Evolutionary conservation across 352 stramenopile genomes (phyloP), one percentile per base, ranked within the genome.

Genomic region (Pythium periplocum): DNA sequence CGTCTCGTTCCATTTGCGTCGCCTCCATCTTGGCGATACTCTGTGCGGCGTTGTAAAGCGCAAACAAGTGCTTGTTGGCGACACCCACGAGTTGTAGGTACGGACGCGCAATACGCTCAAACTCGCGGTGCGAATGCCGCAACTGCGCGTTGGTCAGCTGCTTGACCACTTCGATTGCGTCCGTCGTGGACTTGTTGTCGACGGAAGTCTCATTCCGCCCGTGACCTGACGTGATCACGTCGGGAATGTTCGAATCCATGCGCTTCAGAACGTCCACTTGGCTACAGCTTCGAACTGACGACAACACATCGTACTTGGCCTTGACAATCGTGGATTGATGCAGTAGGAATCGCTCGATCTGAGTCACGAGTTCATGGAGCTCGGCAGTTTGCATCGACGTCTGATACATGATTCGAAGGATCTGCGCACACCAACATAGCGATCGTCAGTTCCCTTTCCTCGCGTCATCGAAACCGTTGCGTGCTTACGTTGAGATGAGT

Each of bases 261-360:
- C 17, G 34, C 33, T 62, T 37, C 4, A 69, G 50, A 45, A 63
- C 43, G 9, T 62, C 38, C 10, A 57, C 41, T 5, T 69, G 55
- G 6, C 45, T 37, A 40, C 45, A 62, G 6, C 46, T 45, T 26
- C 17, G 17, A 26, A 26, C 17, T 26, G 17, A 26, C 17, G 17
- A 26, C 17, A 26, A 26, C 17, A 69, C 40, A 31, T 73, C 61
- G 44, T 55, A 64, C 57, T 73, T 73, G 53, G 50, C 45, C 37
- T 66, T 63, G 37, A 73, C 40, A n/a, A 73, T 48, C 36, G 55
- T 67, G 3, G 64, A 63, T 52, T 69, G 64, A 10, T 73, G 61
- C 38, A 62, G 50, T 32, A 73, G 54, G 41, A 73, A 73, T 12
- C 69, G 56, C 30, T 73, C 57, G 49, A 69, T 66, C 40, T 53